These are phyloP conservation scores for Chlorella sp. DNA, from an alignment of 139 green algal species.

Conservation along the genomic window DNA sequence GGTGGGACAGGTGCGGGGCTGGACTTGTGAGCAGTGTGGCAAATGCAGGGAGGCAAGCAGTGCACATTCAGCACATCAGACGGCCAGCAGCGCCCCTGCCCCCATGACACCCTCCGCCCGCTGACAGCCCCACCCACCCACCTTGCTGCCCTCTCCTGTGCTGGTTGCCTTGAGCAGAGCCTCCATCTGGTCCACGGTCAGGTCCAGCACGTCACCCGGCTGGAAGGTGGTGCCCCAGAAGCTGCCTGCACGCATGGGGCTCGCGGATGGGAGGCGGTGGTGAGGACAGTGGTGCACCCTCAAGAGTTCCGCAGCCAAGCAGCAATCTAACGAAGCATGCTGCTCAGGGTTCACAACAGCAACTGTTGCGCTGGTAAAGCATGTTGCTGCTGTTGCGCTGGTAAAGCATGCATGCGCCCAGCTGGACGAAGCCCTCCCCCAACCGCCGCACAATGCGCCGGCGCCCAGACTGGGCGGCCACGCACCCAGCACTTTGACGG, in stretches of 20 bases:
- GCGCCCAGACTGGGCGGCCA: too few relatives aligned
- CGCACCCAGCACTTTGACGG: conserved; percentile 49
- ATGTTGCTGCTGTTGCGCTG: too few relatives aligned
- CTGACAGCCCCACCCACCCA: not conserved
- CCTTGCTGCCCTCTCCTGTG: not conserved
- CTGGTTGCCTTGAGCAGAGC: conserved; percentile 28
- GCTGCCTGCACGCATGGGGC: conserved; percentile 10
- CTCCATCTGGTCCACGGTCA: conserved; percentile 54
- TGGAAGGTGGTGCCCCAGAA: conserved; percentile 57
- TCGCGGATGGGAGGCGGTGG: not conserved
- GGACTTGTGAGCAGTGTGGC: not conserved
- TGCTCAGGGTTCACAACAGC: too few relatives aligned
- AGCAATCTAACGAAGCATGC: too few relatives aligned
- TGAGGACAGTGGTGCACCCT: too few relatives aligned
- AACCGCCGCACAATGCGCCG: too few relatives aligned
- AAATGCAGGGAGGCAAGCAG: not conserved
- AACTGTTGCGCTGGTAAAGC: too few relatives aligned
- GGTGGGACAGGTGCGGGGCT: too few relatives aligned
- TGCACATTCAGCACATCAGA: conserved; percentile 20
- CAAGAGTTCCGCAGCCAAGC: too few relatives aligned
- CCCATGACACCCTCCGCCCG: too few relatives aligned
- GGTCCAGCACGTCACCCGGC: conserved; percentile 55
- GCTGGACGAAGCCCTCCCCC: too few relatives aligned
- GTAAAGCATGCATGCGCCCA: too few relatives aligned
- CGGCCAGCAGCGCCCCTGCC: conserved; percentile 19